These are phyloP conservation scores for Hansfordia pulvinata DNA, from an alignment of 2,329 filamentous ascomycete species.

Conservation along the genomic window DNA sequence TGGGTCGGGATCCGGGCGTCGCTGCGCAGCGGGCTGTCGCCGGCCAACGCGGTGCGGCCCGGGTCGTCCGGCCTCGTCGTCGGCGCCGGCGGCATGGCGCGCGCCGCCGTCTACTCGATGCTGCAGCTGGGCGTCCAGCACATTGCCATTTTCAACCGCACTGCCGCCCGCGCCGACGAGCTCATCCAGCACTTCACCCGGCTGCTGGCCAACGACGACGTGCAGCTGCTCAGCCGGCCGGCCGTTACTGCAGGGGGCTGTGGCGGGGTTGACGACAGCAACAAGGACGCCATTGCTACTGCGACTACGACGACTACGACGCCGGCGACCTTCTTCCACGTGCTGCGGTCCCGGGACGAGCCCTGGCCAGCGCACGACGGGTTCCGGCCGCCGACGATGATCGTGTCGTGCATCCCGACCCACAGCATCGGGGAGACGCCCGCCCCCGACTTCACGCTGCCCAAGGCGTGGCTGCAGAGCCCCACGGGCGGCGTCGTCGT, in stretches of 20 bases:
- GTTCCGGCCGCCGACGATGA: constrained; percentile 54
- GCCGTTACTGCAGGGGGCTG: too few species aligned
- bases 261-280: constrained; percentile 10
- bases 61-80: constrained; percentile 44
- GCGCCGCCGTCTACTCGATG: constrained; percentile 67
- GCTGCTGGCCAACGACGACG: constrained; percentile 27
- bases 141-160: constrained; percentile 64
- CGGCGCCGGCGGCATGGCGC: constrained; percentile 62
- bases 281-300: too few species aligned
- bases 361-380: constrained; percentile 43
- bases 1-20: constrained; percentile 70
- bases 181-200: constrained; percentile 59
- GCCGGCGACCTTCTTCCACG: constrained; percentile 38
- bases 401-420: constrained; percentile 64
- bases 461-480: constrained; percentile 55
- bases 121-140: constrained; percentile 64
- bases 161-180: constrained; percentile 48
- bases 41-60: constrained; percentile 50
- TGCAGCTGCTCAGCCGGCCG: constrained; percentile 27
- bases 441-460: constrained; percentile 57
- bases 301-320: too few species aligned
- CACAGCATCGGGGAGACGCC: constrained; percentile 50
- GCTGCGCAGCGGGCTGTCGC: constrained; percentile 58
- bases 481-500: constrained; percentile 64
- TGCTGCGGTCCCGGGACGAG: constrained; percentile 43